Evolutionary conservation across 2,329 filamentous ascomycete genomes (phyloP).

Genomic region (Talaromyces verruculosus): DNA sequence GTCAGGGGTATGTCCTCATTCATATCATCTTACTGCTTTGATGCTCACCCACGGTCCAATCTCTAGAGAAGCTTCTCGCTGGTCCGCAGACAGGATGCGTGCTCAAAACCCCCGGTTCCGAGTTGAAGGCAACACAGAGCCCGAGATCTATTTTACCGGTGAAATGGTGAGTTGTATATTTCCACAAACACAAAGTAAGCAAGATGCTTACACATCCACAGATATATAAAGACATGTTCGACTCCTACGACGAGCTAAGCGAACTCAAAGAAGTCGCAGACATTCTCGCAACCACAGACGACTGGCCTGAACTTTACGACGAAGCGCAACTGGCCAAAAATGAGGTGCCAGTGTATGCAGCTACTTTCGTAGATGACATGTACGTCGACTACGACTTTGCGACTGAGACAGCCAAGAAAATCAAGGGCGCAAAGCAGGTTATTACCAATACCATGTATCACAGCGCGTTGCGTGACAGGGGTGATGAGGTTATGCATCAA

Average conservation of each 20-base stretch:
- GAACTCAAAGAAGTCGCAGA: slow-evolving; percentile 68
- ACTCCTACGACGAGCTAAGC: slow-evolving; percentile 74
- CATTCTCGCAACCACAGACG: slow-evolving; percentile 63
- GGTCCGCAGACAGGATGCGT: slow-evolving; percentile 63
- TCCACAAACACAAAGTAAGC: neutral
- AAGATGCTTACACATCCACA: slow-evolving; percentile 25
- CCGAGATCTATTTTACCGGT: slow-evolving; percentile 75
- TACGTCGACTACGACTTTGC: slow-evolving; percentile 80
- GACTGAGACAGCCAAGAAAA: slow-evolving; percentile 68
- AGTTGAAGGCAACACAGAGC: slow-evolving; percentile 38
- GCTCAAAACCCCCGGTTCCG: slow-evolving; percentile 47
- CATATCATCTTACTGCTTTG: neutral
- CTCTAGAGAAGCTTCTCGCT: slow-evolving; percentile 59
- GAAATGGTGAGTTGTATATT: slow-evolving; percentile 66
- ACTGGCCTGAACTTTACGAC: slow-evolving; percentile 79
- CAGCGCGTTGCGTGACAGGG: slow-evolving; percentile 70
- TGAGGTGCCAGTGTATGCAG: slow-evolving; percentile 80
- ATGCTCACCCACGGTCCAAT: slow-evolving; percentile 4
- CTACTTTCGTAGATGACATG: slow-evolving; percentile 84
- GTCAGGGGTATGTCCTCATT: slow-evolving; percentile 55
- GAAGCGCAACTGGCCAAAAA: slow-evolving; percentile 70
- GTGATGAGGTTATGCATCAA: slow-evolving; percentile 73
- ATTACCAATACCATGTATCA: slow-evolving; percentile 88
- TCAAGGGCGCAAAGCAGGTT: slow-evolving; percentile 75
- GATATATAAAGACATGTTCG: slow-evolving; percentile 81